phyloP scores from a whole-genome alignment of 2,329 filamentous ascomycete species.

The Stemphylium lycopersici region DNA sequence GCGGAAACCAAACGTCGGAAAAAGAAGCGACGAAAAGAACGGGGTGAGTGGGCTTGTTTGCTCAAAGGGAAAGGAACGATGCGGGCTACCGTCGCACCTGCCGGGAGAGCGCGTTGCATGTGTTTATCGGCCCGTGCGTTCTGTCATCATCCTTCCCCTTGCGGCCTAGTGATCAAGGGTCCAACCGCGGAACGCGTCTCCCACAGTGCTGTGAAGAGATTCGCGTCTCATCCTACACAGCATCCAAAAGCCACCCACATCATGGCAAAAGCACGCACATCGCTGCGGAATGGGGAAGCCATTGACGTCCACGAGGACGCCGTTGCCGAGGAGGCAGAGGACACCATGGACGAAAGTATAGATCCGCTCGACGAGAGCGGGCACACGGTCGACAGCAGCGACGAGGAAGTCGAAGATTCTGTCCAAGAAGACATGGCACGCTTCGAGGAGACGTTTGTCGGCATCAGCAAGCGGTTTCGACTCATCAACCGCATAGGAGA shows the following conservation, averaged over 20 bases:
- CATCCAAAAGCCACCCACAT: constrained; percentile 10
- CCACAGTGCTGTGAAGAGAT: constrained; percentile 11
- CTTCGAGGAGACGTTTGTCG: constrained; percentile 80
- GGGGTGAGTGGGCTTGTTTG: constrained; percentile 19
- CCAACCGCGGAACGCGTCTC: constrained; percentile 15
- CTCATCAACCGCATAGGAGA: constrained; percentile 97
- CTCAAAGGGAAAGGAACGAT: constrained; percentile 22
- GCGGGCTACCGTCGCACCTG: constrained; percentile 20
- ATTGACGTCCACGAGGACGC: constrained; percentile 38
- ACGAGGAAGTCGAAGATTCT: constrained; percentile 68
- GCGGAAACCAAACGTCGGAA: constrained; percentile 15
- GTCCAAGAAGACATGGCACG: constrained; percentile 87
- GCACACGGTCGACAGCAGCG: constrained; percentile 53
- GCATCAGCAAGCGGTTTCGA: constrained; percentile 82
- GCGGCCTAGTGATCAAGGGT: constrained; percentile 14
- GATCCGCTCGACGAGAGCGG: constrained; percentile 58
- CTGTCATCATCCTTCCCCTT: constrained; percentile 22
- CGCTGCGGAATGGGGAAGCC: constrained; percentile 34
- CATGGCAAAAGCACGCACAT: constrained; percentile 43
- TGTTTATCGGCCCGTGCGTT: constrained; percentile 26
- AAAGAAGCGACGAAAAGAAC: constrained; percentile 25
- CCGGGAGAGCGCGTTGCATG: constrained; percentile 22
- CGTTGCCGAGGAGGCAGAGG: constrained; percentile 47
- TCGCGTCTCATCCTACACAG: constrained; percentile 16
- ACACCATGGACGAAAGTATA: constrained; percentile 55